Evolutionary conservation across 768 basidiomycete species (phyloP), one percentile per base, ranked within the genome.

Genomic region (Amanita fuliginea): DNA sequence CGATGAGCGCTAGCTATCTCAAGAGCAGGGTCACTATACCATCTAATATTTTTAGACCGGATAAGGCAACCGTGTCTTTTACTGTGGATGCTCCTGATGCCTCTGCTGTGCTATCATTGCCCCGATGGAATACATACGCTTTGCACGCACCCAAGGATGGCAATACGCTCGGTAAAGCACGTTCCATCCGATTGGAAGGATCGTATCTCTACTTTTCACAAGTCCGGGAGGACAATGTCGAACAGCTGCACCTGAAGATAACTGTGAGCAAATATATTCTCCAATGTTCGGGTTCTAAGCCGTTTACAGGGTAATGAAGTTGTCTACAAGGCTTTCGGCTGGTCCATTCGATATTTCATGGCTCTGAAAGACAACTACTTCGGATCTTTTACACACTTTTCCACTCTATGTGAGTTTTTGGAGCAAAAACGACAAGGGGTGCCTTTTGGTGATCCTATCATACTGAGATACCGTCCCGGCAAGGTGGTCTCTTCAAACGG

Each of bases 321-420:
- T 30, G 67, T 76, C 7, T 84, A 83, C 66, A 86, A 84, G 61
- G 69, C 73, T 1, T 67, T 91, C 46, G 94, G 92, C 19, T 96
- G 94, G 94, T 81, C 81, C 2, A 76, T 94, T 52, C 80, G 93
- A 33, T 83, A 91, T 59, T 74, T 95, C 55, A 86, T 98, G 80
- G 79, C 84, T 35, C 59, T 96, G 51, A 81, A 86, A 41, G 91
- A 95, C 59, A 97, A 97, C 64, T 98, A 98, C 64, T 80, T 97
- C 44, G 95, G 95, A 9, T 75, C 79, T 4, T 98, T 96, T 64
- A 96, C 92, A 1, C 87, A 95, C 56, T 97, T 94, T 57, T 82
- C 83, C 2, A 96, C 90, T 0, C 71, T 91, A 36, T 76, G 75
- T 18, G 95, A 98, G 67, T 95, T 91, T 61, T 68, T 91, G 41